These are phyloP conservation scores for Bryum argenteum DNA, from an alignment of 225 moss, liverwort and hornwort species.

Conservation along the genomic window DNA sequence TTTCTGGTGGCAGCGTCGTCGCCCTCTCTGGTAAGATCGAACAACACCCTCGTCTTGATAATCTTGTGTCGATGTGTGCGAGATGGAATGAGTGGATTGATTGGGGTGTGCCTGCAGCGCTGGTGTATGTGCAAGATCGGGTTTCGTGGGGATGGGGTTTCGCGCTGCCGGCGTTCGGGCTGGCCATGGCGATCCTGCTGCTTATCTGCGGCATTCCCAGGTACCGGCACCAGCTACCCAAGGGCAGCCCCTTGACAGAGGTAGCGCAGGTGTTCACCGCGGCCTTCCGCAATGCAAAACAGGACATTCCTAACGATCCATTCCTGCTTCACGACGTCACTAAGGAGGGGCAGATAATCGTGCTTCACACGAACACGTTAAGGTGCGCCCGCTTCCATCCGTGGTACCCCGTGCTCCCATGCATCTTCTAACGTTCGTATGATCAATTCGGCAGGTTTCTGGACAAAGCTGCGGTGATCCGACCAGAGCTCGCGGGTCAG, in stretches of 20 bases:
- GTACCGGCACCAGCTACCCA: slow-evolving; percentile 31
- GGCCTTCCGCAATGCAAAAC: slow-evolving; percentile 21
- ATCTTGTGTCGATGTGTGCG: too few species aligned
- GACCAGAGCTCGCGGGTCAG: not conserved
- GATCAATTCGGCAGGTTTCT: slow-evolving; percentile 26
- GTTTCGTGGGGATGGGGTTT: slow-evolving; percentile 47
- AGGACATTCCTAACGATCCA: slow-evolving; percentile 24
- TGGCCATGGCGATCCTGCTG: slow-evolving; percentile 27
- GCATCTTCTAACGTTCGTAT: not conserved
- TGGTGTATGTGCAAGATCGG: slow-evolving; percentile 43
- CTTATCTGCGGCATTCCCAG: slow-evolving; percentile 21
- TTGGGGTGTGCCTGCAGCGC: slow-evolving; percentile 3
- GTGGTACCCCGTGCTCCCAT: not conserved
- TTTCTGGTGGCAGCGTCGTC: slow-evolving; percentile 25
- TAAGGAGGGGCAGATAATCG: slow-evolving; percentile 26
- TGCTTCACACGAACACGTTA: slow-evolving; percentile 38
- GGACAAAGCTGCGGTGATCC: slow-evolving; percentile 42
- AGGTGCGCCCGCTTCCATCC: slow-evolving; percentile 27
- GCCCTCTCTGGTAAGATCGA: slow-evolving; percentile 24
- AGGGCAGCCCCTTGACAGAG: slow-evolving; percentile 43
- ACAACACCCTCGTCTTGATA: too few species aligned
- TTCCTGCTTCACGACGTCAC: slow-evolving; percentile 35
- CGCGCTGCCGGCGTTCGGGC: slow-evolving; percentile 33
- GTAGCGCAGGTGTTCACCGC: slow-evolving; percentile 39
- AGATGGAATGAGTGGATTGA: too few species aligned